Conservation (phyloP, 305 asterid species). For the Solanum hybrid region DNA sequence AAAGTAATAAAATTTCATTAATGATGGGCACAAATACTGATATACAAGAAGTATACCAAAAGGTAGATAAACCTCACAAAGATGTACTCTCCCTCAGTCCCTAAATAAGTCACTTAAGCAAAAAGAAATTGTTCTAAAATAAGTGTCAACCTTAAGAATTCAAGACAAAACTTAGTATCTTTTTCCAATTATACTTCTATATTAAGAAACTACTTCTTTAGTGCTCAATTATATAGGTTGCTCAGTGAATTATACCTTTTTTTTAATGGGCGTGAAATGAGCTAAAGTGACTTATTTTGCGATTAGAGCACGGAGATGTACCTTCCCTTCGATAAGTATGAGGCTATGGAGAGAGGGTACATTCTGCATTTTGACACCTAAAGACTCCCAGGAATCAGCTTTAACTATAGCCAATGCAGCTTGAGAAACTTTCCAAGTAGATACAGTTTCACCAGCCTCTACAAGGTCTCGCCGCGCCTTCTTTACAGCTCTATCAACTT, state of each 20-base stretch:
- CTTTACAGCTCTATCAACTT: conserved; percentile 41
- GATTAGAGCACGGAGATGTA: not conserved
- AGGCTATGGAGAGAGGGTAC: conserved; percentile 59
- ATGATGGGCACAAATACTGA: not conserved
- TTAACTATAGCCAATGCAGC: conserved; percentile 43
- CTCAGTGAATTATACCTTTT: not conserved
- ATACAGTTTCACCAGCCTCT: conserved; percentile 37
- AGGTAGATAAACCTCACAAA: not conserved
- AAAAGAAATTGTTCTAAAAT: not conserved
- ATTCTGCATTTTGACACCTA: conserved; percentile 71
- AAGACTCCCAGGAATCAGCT: conserved; percentile 72
- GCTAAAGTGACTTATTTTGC: not conserved
- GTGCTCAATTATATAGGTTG: not conserved
- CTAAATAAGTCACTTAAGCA: not conserved
- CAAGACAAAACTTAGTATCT: not conserved
- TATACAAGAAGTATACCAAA: not conserved
- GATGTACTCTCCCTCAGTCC: not conserved
- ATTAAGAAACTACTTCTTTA: not conserved
- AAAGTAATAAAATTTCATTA: not conserved
- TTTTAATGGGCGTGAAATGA: not conserved
- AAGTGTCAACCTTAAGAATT: not conserved
- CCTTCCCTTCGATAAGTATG: conserved; percentile 59
- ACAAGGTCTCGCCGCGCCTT: conserved; percentile 40
- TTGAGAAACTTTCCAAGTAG: conserved; percentile 75
- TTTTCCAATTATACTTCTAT: not conserved